A percentile compares a stretch with the other conserved stretches of the same genome.
phyloP scores from a whole-genome alignment of 2,329 filamentous ascomycete genomes.

The Endoconidiophora laricicola region DNA sequence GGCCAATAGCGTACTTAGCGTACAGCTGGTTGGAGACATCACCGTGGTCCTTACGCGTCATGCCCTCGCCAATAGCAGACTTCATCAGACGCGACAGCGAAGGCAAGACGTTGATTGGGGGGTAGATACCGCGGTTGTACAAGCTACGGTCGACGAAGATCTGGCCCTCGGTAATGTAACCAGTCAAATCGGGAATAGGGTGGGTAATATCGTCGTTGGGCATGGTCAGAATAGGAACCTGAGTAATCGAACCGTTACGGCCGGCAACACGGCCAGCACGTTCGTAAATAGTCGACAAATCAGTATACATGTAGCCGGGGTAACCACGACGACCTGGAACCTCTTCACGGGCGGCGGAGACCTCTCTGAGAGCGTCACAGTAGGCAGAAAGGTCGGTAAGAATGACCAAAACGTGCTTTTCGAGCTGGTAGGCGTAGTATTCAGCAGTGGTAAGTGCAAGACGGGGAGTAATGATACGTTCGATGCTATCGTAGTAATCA shows the following conservation, averaged over 20 bases:
- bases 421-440: slow-evolving; percentile 98
- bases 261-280: slow-evolving; percentile 94
- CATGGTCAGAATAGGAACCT: slow-evolving; percentile 98
- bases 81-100: slow-evolving; percentile 99
- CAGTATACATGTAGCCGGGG: slow-evolving; percentile 99
- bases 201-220: slow-evolving; percentile 99
- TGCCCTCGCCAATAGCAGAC: slow-evolving; percentile 93
- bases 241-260: slow-evolving; percentile 94
- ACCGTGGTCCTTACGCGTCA: slow-evolving; percentile 90
- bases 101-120: slow-evolving; percentile 94
- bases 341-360: slow-evolving; percentile 95
- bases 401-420: slow-evolving; percentile 99
- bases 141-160: slow-evolving; percentile 93
- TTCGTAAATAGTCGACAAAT: slow-evolving; percentile 99
- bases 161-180: slow-evolving; percentile 97
- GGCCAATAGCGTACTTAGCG: slow-evolving; percentile 97
- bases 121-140: slow-evolving; percentile 93
- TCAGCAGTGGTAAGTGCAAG: slow-evolving; percentile 95
- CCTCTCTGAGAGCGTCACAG: slow-evolving; percentile 96
- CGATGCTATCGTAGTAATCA: slow-evolving; percentile 45
- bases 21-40: slow-evolving; percentile 99
- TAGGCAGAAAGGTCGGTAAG: slow-evolving; percentile 95
- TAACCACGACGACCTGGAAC: slow-evolving; percentile 98
- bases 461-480: slow-evolving; percentile 98
- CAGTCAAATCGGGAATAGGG: slow-evolving; percentile 94